Evolutionary conservation across 768 basidiomycete species (phyloP), one percentile per base, ranked within the genome.

Genomic region (Candolleomyces eurysporus): DNA sequence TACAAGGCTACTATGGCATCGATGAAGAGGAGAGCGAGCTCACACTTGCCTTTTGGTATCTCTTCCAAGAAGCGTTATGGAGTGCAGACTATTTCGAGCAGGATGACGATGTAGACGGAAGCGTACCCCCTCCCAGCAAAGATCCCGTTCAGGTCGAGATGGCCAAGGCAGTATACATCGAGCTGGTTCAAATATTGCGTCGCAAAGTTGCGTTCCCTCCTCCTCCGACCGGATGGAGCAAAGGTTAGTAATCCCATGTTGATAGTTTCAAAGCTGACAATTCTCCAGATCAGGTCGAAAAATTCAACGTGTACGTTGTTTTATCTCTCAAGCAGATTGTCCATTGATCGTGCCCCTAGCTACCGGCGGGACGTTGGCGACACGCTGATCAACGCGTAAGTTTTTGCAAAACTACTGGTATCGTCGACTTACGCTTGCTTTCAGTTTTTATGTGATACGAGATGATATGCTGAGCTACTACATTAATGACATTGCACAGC

Each of bases 1-100:
- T 78, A 10, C 85, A 87, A 0, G 93, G 92, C 0, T 86, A 84
- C 62, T 92, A 88, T 68, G 91, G 90, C 1, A 82, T 84, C 0
- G 94, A 96, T 51, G 95, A 96, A 70, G 90, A 92, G 53, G 88
- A 91, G 68, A 94, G 91, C 66, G 93, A 96, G 73, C 82, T 89
- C 79, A 90, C 90, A 2, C 81, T 96, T 2, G 85, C 85, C 1
- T 96, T 96, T 67, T 96, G 96, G 90, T 96, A 93, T 64, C 76
- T 92, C 45, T 83, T 96, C 60, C 94, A 96, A 72, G 95, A 98
- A 69, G 85, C 92, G 1, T 71, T 94, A 26, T 94, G 91, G 91
- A 81, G 76, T 40, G 80, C 80, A 13, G 86, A 89, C 60, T 83
- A 83, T 54, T 64, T 76, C 31, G 64, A 70, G 45, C 72, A 73